Evolutionary conservation across 2,329 filamentous ascomycete species (phyloP), one percentile per base, ranked within the genome.

Genomic region (Neofusicoccum laricinum): DNA sequence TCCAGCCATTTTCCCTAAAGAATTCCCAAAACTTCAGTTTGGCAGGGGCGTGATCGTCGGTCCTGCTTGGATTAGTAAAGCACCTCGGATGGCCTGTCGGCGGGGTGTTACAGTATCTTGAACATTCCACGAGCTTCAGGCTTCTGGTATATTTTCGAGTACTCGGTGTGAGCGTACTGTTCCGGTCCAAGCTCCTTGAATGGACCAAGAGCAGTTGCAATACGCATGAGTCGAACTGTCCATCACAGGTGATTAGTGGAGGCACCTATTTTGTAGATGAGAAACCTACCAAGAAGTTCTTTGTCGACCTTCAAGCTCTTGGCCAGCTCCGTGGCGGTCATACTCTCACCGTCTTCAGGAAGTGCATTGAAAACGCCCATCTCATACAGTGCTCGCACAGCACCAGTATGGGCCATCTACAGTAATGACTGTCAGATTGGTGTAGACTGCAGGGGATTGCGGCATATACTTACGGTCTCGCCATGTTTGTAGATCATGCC

Each of bases 1-100:
- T 36, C 49, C 64, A 69, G 8, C 55, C 59, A 30, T 17, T 65
- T 15, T 64, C 14, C 36, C 63, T 66, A 19, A 71, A 48, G 45
- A 64, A 68, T 25, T 25, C 14, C 25, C 40, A 48, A 38, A 68
- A 63, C 11, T 66, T 63, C 6, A 41, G 41, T 41, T 66, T 64
- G 10, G 45, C 41, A 5, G 43, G 43, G 2, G 36, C 64, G 8
- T 51, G 49, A 7, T 51, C 49, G 8, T 51, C 49, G 15, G 17
- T 41, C 34, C 30, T 58, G 53, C 17, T 12, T 10, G 25, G 25
- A 30, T 30, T 30, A 30, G 25, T 6, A 6, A 30, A 30, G 25
- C 25, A 30, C 25, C 25, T 30, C 25, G 25, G 7, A 30, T 30
- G 25, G 4, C 1, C 25, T 30, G 25, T 6, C 25, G 25, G 25